Base-by-base conservation (phyloP, 2,329 filamentous ascomycete species). In the Colletotrichum horii region DNA sequence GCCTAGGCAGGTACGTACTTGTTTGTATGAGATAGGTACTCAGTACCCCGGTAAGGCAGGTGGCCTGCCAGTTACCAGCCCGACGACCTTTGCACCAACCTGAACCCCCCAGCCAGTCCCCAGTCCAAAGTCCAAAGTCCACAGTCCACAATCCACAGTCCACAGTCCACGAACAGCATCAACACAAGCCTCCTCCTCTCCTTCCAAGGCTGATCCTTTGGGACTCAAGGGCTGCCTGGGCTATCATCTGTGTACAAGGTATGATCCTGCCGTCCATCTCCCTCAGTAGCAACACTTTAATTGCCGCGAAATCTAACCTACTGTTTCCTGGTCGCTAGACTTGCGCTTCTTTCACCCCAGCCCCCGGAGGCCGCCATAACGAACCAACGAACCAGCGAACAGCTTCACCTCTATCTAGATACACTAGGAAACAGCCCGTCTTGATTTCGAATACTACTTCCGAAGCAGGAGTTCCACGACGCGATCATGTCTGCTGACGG, bases 401-500 rank as follows among this genome's bases (percentile, higher is more conserved):
- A 19, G 73, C 55, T 32, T 22, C 26, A n/a, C 61, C 61, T 64
- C 61, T 26, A 43, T 64, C 61, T 26, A 43, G 32, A 32, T 22
- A 36, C 28, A n/a, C 56, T 60, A 14, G 16, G 30, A 22, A 52
- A 52, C 43, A 52, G 43, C 43, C 43, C 43, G n/a, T 22, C 11
- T 52, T 52, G 43, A 14, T 52, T 52, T n/a, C 43, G 19, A 74
- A 48, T 24, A 26, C 16, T 19, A 24, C 56, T 69, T n/a, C 56
- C 34, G 5, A 22, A 36, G 62, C 28, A 65, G 56, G 58, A 76
- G 26, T 30, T 32, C 12, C 24, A 30, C 62, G 52, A 14, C 67
- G 38, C 60, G 28, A 74, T 69, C n/a, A 77, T 77, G 76, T 74
- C 76, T 43, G 67, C 66, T 9, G 76, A 77, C 30, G 70, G 66